These are phyloP conservation scores for Corymbia citriodora DNA, from an alignment of 441 rosid genomes.

Conservation along the genomic window DNA sequence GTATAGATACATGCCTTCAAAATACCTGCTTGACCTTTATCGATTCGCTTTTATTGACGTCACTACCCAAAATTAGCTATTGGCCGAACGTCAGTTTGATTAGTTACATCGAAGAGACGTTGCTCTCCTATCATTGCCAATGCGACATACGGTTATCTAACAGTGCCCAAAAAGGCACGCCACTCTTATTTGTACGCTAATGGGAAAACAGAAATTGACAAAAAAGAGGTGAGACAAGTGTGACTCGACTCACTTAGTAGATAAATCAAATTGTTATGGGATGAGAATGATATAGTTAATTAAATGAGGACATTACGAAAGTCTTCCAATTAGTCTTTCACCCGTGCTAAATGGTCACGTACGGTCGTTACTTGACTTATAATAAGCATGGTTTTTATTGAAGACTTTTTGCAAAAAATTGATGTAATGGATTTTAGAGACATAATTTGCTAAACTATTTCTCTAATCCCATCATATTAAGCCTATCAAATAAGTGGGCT, in stretches of 20 bases:
- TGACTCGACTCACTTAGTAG: too few species aligned
- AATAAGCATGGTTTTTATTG: neutral
- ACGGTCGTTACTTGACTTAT: neutral
- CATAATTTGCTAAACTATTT: neutral
- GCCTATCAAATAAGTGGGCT: neutral
- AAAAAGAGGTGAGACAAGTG: too few species aligned
- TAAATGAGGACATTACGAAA: too few species aligned
- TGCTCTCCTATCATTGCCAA: neutral
- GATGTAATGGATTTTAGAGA: neutral
- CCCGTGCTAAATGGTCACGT: neutral
- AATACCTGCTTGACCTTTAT: too few species aligned
- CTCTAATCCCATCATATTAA: neutral
- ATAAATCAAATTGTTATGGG: too few species aligned
- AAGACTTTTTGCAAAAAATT: neutral
- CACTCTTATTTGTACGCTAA: neutral
- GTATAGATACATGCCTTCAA: too few species aligned
- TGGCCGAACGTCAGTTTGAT: neutral
- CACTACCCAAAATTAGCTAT: neutral
- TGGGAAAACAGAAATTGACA: neutral
- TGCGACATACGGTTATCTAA: neutral
- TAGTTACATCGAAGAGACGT: neutral
- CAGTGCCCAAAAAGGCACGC: neutral
- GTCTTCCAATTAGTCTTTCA: neutral
- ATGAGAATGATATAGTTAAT: too few species aligned
- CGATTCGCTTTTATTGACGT: neutral